Evolutionary conservation across 768 basidiomycete species (phyloP).

Genomic region (Zangia roseola): DNA sequence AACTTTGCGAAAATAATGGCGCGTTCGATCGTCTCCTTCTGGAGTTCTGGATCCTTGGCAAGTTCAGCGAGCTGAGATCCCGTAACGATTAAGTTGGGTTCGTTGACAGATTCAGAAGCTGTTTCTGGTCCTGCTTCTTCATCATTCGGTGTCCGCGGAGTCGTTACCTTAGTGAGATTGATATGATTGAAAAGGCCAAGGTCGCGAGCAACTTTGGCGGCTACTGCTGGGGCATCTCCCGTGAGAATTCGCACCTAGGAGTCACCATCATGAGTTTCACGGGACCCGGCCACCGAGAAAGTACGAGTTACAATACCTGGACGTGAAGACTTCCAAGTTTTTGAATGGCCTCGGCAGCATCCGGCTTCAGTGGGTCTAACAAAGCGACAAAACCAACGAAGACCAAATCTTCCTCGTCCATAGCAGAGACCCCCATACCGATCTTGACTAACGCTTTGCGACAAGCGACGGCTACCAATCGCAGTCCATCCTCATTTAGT

Average conservation of each 20-base stretch:
- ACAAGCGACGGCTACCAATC: conserved; percentile 31
- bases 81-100: conserved; percentile 28
- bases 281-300: not conserved
- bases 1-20: conserved; percentile 32
- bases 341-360: conserved; percentile 31
- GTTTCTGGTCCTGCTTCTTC: conserved; percentile 21
- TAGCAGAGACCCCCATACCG: conserved; percentile 12
- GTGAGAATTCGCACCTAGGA: conserved; percentile 35
- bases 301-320: conserved; percentile 21
- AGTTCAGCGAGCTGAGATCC: conserved; percentile 29
- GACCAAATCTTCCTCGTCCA: conserved; percentile 30
- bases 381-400: conserved; percentile 32
- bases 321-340: conserved; percentile 28
- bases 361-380: conserved; percentile 32
- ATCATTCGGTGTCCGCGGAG: conserved; percentile 18
- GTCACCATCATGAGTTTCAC: conserved; percentile 5
- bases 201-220: conserved; percentile 38
- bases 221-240: conserved; percentile 34
- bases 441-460: conserved; percentile 20
- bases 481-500: conserved; percentile 31
- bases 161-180: conserved; percentile 12
- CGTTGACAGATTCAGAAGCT: conserved; percentile 9
- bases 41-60: conserved; percentile 25
- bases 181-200: conserved; percentile 30
- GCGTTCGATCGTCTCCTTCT: conserved; percentile 30